Conservation (phyloP, 2,329 filamentous ascomycete species). For the Xylariaceae sp. region DNA sequence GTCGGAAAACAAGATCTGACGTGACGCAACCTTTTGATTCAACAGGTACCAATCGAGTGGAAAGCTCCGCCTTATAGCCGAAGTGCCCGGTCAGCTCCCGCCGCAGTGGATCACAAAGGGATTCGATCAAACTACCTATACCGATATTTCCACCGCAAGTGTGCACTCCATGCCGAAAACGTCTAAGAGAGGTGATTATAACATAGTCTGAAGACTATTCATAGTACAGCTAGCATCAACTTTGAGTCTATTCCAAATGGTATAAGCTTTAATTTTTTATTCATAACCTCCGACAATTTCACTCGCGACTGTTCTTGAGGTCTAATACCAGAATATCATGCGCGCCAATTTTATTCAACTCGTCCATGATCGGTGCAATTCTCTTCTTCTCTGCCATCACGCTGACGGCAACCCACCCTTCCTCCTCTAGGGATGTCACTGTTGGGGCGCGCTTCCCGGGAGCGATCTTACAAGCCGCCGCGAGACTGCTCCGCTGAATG, state of each 20-base stretch:
- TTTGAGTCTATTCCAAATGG: neutral
- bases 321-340: slow-evolving; percentile 85
- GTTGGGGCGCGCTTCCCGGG: slow-evolving; percentile 94
- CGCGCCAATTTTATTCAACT: slow-evolving; percentile 76
- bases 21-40: slow-evolving; percentile 5
- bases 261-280: neutral
- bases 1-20: slow-evolving; percentile 8
- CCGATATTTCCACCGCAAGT: neutral
- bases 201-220: neutral
- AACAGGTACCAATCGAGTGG: neutral
- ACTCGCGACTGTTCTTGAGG: slow-evolving; percentile 71
- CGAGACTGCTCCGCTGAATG: slow-evolving; percentile 73
- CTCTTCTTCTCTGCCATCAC: slow-evolving; percentile 91
- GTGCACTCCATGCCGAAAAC: neutral
- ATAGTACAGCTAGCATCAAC: neutral
- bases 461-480: slow-evolving; percentile 76
- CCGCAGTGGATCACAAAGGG: no score
- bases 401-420: slow-evolving; percentile 92
- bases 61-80: slow-evolving; percentile 14
- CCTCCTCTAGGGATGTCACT: slow-evolving; percentile 84
- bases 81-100: neutral
- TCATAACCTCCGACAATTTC: slow-evolving; percentile 1
- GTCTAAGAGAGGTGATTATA: neutral
- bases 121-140: no score
- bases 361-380: slow-evolving; percentile 87